These are phyloP conservation scores for Paecilomyces dactylethromorphus DNA, from an alignment of 2,329 filamentous ascomycete species.

Conservation along the genomic window DNA sequence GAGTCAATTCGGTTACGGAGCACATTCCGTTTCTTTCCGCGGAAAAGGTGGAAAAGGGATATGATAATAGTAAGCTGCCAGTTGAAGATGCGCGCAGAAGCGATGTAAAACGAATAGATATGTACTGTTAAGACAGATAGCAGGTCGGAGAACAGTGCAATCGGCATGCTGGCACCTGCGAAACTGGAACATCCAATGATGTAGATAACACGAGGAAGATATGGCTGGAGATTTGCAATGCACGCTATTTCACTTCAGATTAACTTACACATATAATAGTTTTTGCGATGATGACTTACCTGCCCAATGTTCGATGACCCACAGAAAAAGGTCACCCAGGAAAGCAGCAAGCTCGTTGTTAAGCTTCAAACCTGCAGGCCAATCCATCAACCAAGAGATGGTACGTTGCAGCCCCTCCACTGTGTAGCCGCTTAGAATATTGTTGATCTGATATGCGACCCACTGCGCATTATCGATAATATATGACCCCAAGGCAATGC, in stretches of 20 bases:
- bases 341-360: conserved; percentile 93
- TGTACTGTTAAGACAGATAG: conserved; percentile 87
- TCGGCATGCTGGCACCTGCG: conserved; percentile 92
- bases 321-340: conserved; percentile 88
- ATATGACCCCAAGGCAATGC: conserved; percentile 90
- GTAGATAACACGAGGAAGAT: conserved; percentile 80
- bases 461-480: conserved; percentile 90
- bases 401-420: conserved; percentile 81
- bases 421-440: conserved; percentile 71
- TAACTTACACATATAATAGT: background rate
- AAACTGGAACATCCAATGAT: conserved; percentile 93
- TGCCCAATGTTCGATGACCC: conserved; percentile 98
- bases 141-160: conserved; percentile 90
- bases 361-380: conserved; percentile 88
- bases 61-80: conserved; percentile 97
- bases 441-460: conserved; percentile 74
- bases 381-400: conserved; percentile 93
- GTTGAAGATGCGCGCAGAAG: conserved; percentile 93
- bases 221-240: conserved; percentile 69
- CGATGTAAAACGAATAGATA: conserved; percentile 97
- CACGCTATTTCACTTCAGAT: conserved; percentile 49
- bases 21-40: conserved; percentile 96
- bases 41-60: conserved; percentile 97
- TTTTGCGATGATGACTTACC: conserved; percentile 45
- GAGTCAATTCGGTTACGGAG: conserved; percentile 96